Conservation (phyloP, 176 grass and related monocot species). For the Puccinellia tenuiflora region DNA sequence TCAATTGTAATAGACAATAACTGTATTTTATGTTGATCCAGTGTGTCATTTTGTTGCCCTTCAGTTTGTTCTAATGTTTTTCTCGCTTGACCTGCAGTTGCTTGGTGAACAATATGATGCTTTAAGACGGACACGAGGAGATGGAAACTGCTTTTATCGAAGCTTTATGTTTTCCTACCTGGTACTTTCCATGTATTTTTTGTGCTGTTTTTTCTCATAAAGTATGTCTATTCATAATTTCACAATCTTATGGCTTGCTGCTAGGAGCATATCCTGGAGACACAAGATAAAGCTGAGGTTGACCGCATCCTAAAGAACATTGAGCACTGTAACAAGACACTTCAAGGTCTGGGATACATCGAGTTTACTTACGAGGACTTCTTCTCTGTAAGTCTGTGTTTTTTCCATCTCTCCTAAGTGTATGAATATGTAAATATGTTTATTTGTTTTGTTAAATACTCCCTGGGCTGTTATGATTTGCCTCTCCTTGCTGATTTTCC, state of each 20-base stretch:
- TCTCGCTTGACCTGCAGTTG: constrained; percentile 53
- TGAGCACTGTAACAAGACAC: constrained; percentile 65
- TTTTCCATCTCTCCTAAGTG: background rate
- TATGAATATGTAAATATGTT: background rate
- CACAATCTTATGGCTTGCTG: constrained; percentile 8
- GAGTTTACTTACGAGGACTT: constrained; percentile 99
- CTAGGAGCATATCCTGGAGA: constrained; percentile 92
- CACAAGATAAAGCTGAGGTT: constrained; percentile 77
- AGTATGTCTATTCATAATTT: background rate
- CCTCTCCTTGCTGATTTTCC: constrained; percentile 2
- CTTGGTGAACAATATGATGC: constrained; percentile 89
- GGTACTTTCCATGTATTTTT: constrained; percentile 32
- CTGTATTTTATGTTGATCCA: background rate
- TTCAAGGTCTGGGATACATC: constrained; percentile 69
- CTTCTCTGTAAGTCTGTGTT: constrained; percentile 66
- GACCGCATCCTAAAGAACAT: constrained; percentile 78
- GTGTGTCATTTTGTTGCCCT: background rate
- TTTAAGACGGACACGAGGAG: constrained; percentile 88
- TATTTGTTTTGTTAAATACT: background rate
- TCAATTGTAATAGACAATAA: constrained; percentile 19
- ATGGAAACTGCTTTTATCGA: constrained; percentile 99
- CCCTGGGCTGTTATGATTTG: background rate
- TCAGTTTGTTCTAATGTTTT: constrained; percentile 29
- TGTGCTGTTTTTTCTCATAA: background rate
- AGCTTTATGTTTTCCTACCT: constrained; percentile 99